phyloP scores from a whole-genome alignment of 2,329 filamentous ascomycete genomes.

The Tolypocladium amazonense region DNA sequence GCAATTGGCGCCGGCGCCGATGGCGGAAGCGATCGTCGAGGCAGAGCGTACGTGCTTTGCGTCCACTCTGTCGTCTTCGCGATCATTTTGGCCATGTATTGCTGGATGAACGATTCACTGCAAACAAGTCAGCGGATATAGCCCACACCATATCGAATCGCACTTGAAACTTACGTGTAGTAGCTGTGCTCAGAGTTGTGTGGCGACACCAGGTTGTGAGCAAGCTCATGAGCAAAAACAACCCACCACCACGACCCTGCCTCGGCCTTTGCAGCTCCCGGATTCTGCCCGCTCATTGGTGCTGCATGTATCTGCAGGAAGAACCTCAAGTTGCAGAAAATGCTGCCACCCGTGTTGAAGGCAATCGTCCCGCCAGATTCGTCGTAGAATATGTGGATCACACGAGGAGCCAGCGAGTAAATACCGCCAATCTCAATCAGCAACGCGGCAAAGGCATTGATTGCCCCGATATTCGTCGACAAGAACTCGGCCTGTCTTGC shows the following conservation, averaged over 20 bases:
- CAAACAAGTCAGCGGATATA: background rate
- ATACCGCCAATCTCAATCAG: conserved; percentile 60
- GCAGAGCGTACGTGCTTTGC: background rate
- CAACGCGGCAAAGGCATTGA: conserved; percentile 60
- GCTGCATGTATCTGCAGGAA: conserved; percentile 67
- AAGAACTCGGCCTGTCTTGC: conserved; percentile 45
- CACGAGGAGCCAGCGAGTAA: conserved; percentile 58
- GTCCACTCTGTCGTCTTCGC: conserved; percentile 34
- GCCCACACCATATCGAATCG: background rate
- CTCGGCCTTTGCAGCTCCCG: conserved; percentile 45
- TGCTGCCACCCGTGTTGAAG: conserved; percentile 76
- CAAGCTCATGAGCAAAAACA: conserved; percentile 89
- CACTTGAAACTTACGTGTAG: conserved; percentile 50
- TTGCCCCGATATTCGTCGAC: conserved; percentile 42
- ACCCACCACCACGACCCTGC: conserved; percentile 87
- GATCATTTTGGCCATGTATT: conserved; percentile 66
- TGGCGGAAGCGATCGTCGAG: conserved; percentile 2
- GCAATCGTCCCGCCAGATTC: conserved; percentile 71
- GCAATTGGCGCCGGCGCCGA: conserved; percentile 1
- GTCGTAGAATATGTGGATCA: conserved; percentile 83
- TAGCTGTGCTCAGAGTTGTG: conserved; percentile 75
- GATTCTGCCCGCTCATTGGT: conserved; percentile 24
- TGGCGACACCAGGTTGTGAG: conserved; percentile 76
- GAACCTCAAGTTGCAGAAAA: conserved; percentile 91
- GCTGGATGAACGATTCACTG: conserved; percentile 65